Conservation (phyloP, 2,329 filamentous ascomycete species). For the Drechslerella coelobrocha region DNA sequence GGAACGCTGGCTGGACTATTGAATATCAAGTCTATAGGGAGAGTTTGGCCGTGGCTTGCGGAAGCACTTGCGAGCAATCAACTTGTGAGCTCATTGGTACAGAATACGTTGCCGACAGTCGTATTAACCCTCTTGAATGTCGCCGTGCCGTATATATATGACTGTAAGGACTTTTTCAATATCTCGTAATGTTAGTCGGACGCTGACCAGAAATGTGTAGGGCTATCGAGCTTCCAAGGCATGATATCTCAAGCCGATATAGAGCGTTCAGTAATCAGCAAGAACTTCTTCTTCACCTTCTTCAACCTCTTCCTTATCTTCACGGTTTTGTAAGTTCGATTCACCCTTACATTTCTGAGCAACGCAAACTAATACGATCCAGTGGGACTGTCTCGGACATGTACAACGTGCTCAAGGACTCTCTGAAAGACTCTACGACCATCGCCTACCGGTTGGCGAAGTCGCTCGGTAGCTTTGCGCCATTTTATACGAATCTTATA, state of each 20-base stretch:
- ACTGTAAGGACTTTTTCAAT: constrained; percentile 65
- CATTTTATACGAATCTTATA: constrained; percentile 77
- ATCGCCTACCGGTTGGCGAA: constrained; percentile 77
- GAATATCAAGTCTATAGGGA: constrained; percentile 79
- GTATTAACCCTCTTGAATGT: constrained; percentile 87
- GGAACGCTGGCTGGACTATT: constrained; percentile 78
- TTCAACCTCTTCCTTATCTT: constrained; percentile 99
- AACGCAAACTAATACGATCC: neutral
- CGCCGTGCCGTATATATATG: constrained; percentile 90
- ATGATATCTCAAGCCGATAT: constrained; percentile 95
- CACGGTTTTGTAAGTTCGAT: constrained; percentile 69
- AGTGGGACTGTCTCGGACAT: constrained; percentile 76
- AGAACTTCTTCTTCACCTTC: constrained; percentile 99
- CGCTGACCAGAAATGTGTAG: constrained; percentile 55
- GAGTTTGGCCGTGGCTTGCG: constrained; percentile 74
- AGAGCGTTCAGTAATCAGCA: constrained; percentile 91
- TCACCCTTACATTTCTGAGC: neutral
- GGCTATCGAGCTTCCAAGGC: constrained; percentile 85
- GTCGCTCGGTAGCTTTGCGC: constrained; percentile 75
- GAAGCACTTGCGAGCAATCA: constrained; percentile 71
- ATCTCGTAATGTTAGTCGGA: neutral
- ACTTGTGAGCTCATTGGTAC: constrained; percentile 76
- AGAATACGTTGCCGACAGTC: constrained; percentile 84
- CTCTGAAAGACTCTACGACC: constrained; percentile 77
- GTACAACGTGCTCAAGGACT: constrained; percentile 73